Base-by-base conservation (phyloP, 306 rosid species). In the Prunus fruticosa region DNA sequence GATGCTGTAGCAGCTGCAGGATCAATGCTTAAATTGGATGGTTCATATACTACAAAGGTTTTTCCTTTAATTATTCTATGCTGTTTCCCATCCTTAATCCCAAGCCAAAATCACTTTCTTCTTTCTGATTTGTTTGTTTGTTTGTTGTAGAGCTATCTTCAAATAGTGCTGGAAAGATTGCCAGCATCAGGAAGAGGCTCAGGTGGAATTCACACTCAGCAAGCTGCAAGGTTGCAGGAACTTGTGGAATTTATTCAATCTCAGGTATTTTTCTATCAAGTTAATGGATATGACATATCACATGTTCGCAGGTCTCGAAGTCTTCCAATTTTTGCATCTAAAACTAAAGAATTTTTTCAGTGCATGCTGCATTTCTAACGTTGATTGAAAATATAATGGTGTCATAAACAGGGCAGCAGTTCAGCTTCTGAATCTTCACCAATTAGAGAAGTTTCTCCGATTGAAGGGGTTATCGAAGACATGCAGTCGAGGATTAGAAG, bases 1-100 rank as follows among this genome's bases (percentile, higher is more conserved):
- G 97, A 95, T 83, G 97, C 99, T 19, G 99, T 95, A 43, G 90
- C 88, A 73, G 91, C 91, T 76, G 97, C 96, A 11, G 99, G 98
- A 72, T 89, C 97, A 58, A 84, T 79, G 88, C 99, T 95, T 79
- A 83, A 91, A 78, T 84, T 95, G 85, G 97, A 89, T 82, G 89
- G 88, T 50, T 88, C 96, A 28, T 95, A 92, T 83, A 92, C 99
- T 14, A 95, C 99, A 25, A 95, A 92, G 96, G 99, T 90, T 76
- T 82, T 67, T 34, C 23, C 78, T 68, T 76, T 64, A 45, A 64
- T 71, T 78, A 7, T 62, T 41, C 45, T 64, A 27, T 19, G 9
- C 62, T 70, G 70, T n/a, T 52, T 63, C 23, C 12, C 25, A n/a
- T 45, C 28, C 46, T 28, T 4, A 30, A 45, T 70, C 23, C 8